Evolutionary conservation across 495 filamentous ascomycete genomes (phyloP).

Genomic region (Letharia lupina): DNA sequence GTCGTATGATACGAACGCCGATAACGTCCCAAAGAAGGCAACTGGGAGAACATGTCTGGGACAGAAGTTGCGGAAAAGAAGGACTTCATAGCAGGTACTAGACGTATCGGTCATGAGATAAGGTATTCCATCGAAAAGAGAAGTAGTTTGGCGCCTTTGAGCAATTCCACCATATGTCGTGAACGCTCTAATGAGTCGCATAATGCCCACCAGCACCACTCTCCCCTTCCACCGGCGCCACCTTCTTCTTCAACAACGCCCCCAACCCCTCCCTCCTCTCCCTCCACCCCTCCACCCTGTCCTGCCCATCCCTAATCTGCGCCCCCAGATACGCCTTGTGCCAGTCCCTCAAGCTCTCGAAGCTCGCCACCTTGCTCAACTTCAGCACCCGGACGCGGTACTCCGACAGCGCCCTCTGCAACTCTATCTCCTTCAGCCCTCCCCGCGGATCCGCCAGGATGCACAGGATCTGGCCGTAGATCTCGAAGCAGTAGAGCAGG

Average conservation of each 20-base stretch:
- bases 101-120: too few species aligned
- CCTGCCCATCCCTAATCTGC: conserved; percentile 16
- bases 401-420: conserved; percentile 20
- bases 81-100: too few species aligned
- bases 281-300: conserved; percentile 19
- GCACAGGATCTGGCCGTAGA: conserved; percentile 21
- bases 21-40: too few species aligned
- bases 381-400: conserved; percentile 19
- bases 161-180: too few species aligned
- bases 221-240: neutral
- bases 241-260: conserved; percentile 16
- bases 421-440: conserved; percentile 2
- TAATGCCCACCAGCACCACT: too few species aligned
- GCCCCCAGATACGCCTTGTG: conserved; percentile 17
- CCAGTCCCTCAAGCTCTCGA: conserved; percentile 23
- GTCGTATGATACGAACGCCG: too few species aligned
- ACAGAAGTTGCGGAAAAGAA: too few species aligned
- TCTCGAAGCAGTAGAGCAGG: conserved; percentile 39
- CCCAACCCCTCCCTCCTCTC: conserved; percentile 15
- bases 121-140: too few species aligned
- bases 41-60: too few species aligned
- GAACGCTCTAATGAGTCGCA: too few species aligned
- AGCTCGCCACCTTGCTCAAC: conserved; percentile 12
- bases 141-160: too few species aligned
- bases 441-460: conserved; percentile 4